These are phyloP conservation scores for Boletus pseudopeckii DNA, from an alignment of 768 basidiomycete genomes.

Conservation along the genomic window DNA sequence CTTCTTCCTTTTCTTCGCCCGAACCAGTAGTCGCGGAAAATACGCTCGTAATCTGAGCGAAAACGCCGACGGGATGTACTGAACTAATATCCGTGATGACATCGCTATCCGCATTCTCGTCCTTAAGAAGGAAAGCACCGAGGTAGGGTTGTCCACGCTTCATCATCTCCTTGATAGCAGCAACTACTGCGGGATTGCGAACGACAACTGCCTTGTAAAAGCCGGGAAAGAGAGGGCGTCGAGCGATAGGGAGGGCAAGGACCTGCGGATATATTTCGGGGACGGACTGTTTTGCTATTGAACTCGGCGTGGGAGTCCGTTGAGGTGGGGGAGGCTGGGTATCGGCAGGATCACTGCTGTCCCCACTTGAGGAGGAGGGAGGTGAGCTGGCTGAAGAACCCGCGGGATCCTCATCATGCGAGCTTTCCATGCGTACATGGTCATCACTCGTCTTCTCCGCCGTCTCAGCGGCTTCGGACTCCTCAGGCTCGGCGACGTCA, in stretches of 20 bases:
- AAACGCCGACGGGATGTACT: constrained; percentile 91
- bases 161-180: constrained; percentile 95
- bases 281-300: constrained; percentile 82
- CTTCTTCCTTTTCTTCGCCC: constrained; percentile 74
- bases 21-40: constrained; percentile 59
- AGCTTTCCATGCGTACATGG: constrained; percentile 20
- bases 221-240: constrained; percentile 93
- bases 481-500: constrained; percentile 23
- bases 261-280: constrained; percentile 93
- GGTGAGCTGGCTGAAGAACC: constrained; percentile 33
- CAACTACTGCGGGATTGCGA: constrained; percentile 84
- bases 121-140: constrained; percentile 94
- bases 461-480: constrained; percentile 26
- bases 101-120: constrained; percentile 89
- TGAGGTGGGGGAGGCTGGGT: constrained; percentile 40
- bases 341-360: constrained; percentile 36
- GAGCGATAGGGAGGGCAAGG: constrained; percentile 90
- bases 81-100: constrained; percentile 84
- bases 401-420: constrained; percentile 32
- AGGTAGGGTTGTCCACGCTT: constrained; percentile 95
- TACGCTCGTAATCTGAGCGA: constrained; percentile 94
- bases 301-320: constrained; percentile 37
- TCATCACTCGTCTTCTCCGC: constrained; percentile 12
- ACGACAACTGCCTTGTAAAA: constrained; percentile 99
- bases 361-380: constrained; percentile 40